phyloP scores from a whole-genome alignment of 2,329 filamentous ascomycete species.

The Zymoseptoria tritici region DNA sequence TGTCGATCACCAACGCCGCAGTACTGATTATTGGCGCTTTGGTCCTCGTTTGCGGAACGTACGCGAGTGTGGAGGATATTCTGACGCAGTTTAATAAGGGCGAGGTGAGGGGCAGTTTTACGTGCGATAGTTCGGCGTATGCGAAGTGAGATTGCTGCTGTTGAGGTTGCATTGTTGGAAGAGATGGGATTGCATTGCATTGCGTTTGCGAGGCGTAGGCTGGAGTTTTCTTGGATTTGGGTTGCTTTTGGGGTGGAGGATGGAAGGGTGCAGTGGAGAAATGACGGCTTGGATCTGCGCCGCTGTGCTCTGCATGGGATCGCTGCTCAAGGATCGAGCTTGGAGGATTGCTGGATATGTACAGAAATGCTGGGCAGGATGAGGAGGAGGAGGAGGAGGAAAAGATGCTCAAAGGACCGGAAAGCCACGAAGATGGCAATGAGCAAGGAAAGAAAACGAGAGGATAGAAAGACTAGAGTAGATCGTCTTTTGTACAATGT shows the following conservation, averaged over 20 bases:
- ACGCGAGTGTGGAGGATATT: conserved; percentile 40
- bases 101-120: conserved; percentile 35
- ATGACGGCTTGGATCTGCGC: neutral
- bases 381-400: neutral
- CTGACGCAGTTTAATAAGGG: conserved; percentile 34
- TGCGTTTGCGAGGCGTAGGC: neutral
- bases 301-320: neutral
- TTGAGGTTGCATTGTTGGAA: neutral
- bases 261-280: neutral
- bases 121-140: conserved; percentile 29
- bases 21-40: conserved; percentile 34
- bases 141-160: neutral
- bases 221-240: neutral
- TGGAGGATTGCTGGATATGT: neutral
- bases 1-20: conserved; percentile 39
- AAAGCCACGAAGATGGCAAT: neutral
- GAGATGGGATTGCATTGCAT: neutral
- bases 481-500: too few relatives aligned
- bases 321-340: neutral
- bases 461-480: too few relatives aligned
- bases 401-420: neutral
- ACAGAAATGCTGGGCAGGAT: neutral
- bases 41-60: conserved; percentile 35
- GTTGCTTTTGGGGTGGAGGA: neutral
- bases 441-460: neutral